Conservation (phyloP, 2,329 filamentous ascomycete genomes). For the Botrytis sinoallii region DNA sequence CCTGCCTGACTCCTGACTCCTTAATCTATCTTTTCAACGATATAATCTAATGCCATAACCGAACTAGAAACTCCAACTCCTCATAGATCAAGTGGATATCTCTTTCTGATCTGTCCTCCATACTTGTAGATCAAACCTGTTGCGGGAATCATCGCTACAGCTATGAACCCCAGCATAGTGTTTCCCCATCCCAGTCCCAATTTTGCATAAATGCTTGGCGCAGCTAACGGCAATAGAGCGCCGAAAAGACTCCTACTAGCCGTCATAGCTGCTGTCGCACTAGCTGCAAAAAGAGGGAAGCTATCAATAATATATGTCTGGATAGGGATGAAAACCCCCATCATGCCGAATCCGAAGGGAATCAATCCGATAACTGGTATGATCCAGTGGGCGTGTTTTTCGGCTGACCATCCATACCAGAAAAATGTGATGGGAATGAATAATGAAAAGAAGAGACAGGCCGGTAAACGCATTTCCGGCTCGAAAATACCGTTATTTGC, state of each 20-base stretch:
- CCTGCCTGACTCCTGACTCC: neutral
- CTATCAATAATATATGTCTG: conserved; percentile 48
- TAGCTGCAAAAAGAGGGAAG: conserved; percentile 42
- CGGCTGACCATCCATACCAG: conserved; percentile 49
- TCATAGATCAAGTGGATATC: conserved; percentile 13
- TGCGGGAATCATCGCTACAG: conserved; percentile 46
- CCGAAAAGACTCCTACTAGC: conserved; percentile 45
- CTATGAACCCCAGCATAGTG: conserved; percentile 48
- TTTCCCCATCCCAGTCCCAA: conserved; percentile 48
- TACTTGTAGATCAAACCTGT: conserved; percentile 33
- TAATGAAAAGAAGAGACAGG: conserved; percentile 42
- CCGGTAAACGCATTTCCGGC: conserved; percentile 44
- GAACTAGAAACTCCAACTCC: neutral
- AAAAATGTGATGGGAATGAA: conserved; percentile 46
- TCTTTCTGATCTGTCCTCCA: conserved; percentile 19
- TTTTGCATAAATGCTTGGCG: conserved; percentile 43
- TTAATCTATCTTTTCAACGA: neutral
- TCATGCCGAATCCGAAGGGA: conserved; percentile 45
- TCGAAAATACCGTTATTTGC: conserved; percentile 39
- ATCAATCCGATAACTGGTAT: conserved; percentile 42
- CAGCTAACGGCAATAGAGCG: conserved; percentile 50
- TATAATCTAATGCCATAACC: neutral
- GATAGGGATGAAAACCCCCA: conserved; percentile 42
- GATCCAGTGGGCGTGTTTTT: conserved; percentile 43
- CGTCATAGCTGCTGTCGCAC: conserved; percentile 41